Evolutionary conservation across 2,329 filamentous ascomycete genomes (phyloP), one percentile per base, ranked within the genome.

Genomic region (Drechslerella dactyloides): DNA sequence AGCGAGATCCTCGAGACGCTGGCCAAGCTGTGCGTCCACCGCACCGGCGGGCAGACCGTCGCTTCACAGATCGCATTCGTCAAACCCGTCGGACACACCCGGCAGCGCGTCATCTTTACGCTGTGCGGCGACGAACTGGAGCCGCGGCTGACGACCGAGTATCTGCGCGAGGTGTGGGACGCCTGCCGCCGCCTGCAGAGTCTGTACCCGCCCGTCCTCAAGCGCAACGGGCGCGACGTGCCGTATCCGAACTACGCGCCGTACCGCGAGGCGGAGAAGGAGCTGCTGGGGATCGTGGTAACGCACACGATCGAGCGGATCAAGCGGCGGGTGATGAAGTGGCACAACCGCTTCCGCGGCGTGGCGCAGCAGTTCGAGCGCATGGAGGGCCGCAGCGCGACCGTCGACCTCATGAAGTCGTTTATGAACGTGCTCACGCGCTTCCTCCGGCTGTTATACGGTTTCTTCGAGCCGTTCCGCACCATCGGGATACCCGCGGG

Each of bases 311-410:
- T 63, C 40, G 60, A 63, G 6, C 35, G 60, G 7, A 63, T 63
- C 17, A 63, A 63, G 21, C 51, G 51, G 10, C 60, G 60, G 52
- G 60, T 63, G 50, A 63, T 63, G 60, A 63, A 63, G 21, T 63
- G 60, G 60, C 51, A 63, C 37, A 63, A 63, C 27, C 50, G 52
- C 37, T 56, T 63, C 48, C 40, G 51, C 17, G 52, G 51, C 15
- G 46, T 63, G 10, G 52, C 60, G 1, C 50, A 55, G 30, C 51
- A 63, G 21, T 63, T 63, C 24, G 51, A 55, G 27, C 37, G 24
- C 6, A 63, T 50, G 51, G 52, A 50, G 24, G 37, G 60, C 23
- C 53, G 46, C 30, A 55, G 35, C n/a, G 60, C 60, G 21, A 56
- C 60, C 19, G 13, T 50, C 37, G 60, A 63, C 55, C 30, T 56